Conservation (phyloP, 1,139 yeast genomes). For the Entelexis paramagnoliae region DNA sequence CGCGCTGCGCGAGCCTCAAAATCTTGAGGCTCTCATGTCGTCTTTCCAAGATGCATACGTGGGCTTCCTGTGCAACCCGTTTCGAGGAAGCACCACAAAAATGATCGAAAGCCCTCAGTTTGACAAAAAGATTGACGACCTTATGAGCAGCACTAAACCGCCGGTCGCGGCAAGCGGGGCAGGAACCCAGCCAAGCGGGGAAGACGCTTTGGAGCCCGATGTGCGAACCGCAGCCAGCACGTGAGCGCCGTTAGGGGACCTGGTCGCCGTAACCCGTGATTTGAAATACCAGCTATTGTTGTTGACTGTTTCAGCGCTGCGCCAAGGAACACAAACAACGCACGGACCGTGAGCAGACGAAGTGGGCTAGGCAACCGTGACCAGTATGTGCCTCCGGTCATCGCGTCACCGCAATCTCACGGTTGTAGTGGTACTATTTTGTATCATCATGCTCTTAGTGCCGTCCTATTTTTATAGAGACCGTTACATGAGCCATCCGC, state of each 20-base stretch:
- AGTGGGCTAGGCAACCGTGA: neutral
- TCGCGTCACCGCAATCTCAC: neutral
- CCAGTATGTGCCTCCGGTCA: neutral
- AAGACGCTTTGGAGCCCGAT: neutral
- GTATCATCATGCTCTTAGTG: neutral
- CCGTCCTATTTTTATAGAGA: neutral
- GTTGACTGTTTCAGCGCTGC: neutral
- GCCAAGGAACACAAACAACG: neutral
- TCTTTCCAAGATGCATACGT: conserved; percentile 33
- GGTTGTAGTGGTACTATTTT: neutral
- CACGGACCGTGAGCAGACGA: neutral
- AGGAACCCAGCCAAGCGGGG: neutral
- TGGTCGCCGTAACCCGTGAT: neutral
- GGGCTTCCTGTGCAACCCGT: conserved; percentile 34
- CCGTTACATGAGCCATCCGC: neutral
- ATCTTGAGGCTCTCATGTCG: conserved; percentile 27
- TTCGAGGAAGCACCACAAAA: conserved; percentile 24
- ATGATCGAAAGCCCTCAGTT: conserved; percentile 28
- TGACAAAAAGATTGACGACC: conserved; percentile 27
- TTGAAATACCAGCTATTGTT: neutral
- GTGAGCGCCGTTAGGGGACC: neutral
- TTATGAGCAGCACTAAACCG: conserved; percentile 1
- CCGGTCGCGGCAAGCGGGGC: neutral
- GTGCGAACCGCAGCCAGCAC: neutral
- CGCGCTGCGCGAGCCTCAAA: conserved; percentile 28